Evolutionary conservation across 2,329 filamentous ascomycete species (phyloP).

Genomic region (Alternaria tenuissima): DNA sequence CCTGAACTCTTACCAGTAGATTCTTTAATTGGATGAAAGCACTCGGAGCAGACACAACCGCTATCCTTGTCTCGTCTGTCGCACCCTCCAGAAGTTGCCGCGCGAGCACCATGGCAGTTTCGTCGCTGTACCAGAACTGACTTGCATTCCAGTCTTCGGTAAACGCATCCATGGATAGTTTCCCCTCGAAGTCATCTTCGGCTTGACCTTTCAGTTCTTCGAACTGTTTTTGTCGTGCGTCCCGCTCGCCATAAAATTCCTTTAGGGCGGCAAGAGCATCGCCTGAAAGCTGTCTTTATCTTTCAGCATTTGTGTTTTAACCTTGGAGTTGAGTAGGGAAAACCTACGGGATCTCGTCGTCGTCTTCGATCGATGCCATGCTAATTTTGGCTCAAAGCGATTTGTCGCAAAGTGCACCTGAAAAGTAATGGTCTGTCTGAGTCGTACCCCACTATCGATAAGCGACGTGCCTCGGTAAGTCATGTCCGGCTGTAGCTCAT

Average conservation of each 20-base stretch:
- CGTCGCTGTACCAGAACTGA: constrained; percentile 84
- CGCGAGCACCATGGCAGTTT: constrained; percentile 72
- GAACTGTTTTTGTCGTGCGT: constrained; percentile 71
- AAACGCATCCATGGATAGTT: constrained; percentile 73
- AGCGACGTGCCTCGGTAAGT: constrained; percentile 34
- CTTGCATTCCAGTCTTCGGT: constrained; percentile 83
- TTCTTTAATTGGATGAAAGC: constrained; percentile 81
- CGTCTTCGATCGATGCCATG: constrained; percentile 40
- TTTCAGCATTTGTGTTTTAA: constrained; percentile 24
- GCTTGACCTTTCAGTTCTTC: constrained; percentile 70
- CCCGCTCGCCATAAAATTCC: constrained; percentile 77
- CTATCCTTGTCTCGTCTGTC: constrained; percentile 66
- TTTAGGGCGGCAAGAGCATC: constrained; percentile 73
- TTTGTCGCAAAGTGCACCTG: constrained; percentile 23
- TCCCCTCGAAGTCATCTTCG: constrained; percentile 61
- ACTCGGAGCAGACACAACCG: constrained; percentile 76
- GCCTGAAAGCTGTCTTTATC: constrained; percentile 67
- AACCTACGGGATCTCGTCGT: constrained; percentile 49
- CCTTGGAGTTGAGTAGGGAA: not conserved
- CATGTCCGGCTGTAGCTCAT: constrained; percentile 8
- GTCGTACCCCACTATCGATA: constrained; percentile 36
- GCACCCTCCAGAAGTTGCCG: constrained; percentile 70
- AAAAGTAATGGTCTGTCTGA: constrained; percentile 30
- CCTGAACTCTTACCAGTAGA: constrained; percentile 62
- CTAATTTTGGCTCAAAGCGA: constrained; percentile 10